A percentile compares a stretch with the other conserved stretches of the same genome.
phyloP scores from a whole-genome alignment of 2,329 filamentous ascomycete species.

The Aspergillus sclerotialis region DNA sequence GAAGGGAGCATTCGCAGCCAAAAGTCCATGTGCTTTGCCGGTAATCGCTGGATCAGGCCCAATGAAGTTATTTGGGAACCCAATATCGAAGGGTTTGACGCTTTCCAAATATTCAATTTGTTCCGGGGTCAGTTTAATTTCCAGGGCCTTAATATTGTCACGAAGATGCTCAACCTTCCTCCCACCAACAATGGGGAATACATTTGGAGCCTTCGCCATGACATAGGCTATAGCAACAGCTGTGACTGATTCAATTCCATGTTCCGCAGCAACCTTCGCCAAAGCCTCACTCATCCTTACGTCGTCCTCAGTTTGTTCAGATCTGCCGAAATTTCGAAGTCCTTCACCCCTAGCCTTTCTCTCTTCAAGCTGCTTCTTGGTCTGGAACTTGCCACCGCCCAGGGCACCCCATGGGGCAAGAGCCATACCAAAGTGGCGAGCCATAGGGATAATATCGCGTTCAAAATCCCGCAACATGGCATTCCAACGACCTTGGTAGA shows the following conservation, averaged over 20 bases:
- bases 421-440: conserved; percentile 36
- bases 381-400: conserved; percentile 47
- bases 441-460: conserved; percentile 37
- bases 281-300: conserved; percentile 50
- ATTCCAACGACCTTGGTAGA: conserved; percentile 37
- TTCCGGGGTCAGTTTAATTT: conserved; percentile 45
- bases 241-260: conserved; percentile 51
- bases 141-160: conserved; percentile 21
- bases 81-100: conserved; percentile 55
- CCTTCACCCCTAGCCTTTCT: conserved; percentile 38
- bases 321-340: conserved; percentile 27
- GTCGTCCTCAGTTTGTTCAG: conserved; percentile 44
- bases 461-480: conserved; percentile 34
- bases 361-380: conserved; percentile 41
- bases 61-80: conserved; percentile 60
- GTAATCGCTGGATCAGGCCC: conserved; percentile 19
- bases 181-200: conserved; percentile 68
- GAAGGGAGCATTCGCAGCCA: conserved; percentile 7
- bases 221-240: conserved; percentile 67
- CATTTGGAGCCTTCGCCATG: conserved; percentile 63
- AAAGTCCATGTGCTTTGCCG: conserved; percentile 6
- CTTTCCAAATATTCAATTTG: conserved; percentile 62
- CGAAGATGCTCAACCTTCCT: conserved; percentile 61
- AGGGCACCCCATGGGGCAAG: conserved; percentile 55
- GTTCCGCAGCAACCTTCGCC: conserved; percentile 52